Base-by-base conservation (phyloP, 108 stramenopile species). In the Schizochytrium sp. region DNA sequence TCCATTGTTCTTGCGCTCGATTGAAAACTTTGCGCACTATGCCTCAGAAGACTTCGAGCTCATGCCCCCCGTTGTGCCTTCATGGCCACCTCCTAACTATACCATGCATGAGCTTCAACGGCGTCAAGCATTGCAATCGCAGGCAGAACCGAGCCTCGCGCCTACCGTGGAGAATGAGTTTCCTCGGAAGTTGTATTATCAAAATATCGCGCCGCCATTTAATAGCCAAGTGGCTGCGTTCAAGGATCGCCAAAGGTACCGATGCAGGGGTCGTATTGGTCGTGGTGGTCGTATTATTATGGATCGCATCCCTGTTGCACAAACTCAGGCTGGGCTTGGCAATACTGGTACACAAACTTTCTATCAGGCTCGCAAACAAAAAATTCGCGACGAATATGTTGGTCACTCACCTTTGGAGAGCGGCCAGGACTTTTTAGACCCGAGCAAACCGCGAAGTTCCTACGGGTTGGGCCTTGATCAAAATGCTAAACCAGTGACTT, bases 391-490 rank as follows among this genome's bases (percentile, higher is more conserved):
- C 15, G 64, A 69, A 69, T 83, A 55, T 2, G 76, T 55, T 7
- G 76, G 76, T n/a, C 5, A 13, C 12, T 10, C 47, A 0, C 76
- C 76, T 47, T 40, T 83, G 8, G 28, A 83, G 1, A 83, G 50
- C 47, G 76, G 76, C 12, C 76, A 83, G 47, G 76, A 83, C 47
- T 83, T 83, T 55, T 40, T 83, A n/a, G 76, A 83, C 76, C 76
- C 76, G 47, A 55, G 15, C 76, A 49, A 55, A 28, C 47, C 76
- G 10, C 76, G 76, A 17, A 55, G 5, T 55, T 38, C 38, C 50
- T 10, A 49, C 47, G 47, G 50, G 50, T 13, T n/a, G 45, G 76
- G 53, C 47, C 76, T 83, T 2, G 47, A 55, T 40, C 53, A n/a
- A 47, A 49, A 13, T n/a, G 47, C 76, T 40, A 49, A 28, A 17